Evolutionary conservation across 1,284 basidiomycete species (phyloP).

Genomic region (Vanrija humicola): DNA sequence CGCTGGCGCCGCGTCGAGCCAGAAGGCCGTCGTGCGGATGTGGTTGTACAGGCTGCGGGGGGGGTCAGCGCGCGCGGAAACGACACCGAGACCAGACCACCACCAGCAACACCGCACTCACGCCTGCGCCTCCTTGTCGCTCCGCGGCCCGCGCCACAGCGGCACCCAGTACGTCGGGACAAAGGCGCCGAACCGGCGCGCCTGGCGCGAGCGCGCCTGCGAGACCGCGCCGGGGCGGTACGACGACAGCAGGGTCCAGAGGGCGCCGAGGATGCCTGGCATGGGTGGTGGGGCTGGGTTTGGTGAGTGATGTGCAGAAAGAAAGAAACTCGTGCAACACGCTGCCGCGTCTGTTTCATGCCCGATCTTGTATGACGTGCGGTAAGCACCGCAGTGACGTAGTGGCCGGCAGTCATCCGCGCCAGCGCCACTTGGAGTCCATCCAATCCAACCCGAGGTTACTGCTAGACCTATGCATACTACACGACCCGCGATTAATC

Average conservation of each 20-base stretch:
- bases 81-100: no score
- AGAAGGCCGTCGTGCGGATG: conserved; percentile 45
- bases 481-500: no score
- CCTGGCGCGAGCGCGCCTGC: conserved; percentile 13
- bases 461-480: no score
- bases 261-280: conserved; percentile 5
- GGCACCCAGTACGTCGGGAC: conserved; percentile 38
- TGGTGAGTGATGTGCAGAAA: no score
- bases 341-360: no score
- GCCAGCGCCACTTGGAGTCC: no score
- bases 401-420: no score
- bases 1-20: conserved; percentile 48
- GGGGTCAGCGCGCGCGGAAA: background rate
- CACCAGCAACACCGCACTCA: conserved; percentile 21
- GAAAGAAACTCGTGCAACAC: no score
- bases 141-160: conserved; percentile 28
- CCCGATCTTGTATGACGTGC: no score
- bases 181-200: conserved; percentile 43
- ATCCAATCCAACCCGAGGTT: no score
- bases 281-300: no score
- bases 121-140: conserved; percentile 44
- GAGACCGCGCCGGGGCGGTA: conserved; percentile 31
- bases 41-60: conserved; percentile 45
- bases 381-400: no score
- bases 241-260: conserved; percentile 29